A percentile compares a stretch with the other conserved stretches of the same genome.
These are phyloP conservation scores for Fusarium sp. DNA, from an alignment of 2,329 filamentous ascomycete genomes.

Conservation along the genomic window DNA sequence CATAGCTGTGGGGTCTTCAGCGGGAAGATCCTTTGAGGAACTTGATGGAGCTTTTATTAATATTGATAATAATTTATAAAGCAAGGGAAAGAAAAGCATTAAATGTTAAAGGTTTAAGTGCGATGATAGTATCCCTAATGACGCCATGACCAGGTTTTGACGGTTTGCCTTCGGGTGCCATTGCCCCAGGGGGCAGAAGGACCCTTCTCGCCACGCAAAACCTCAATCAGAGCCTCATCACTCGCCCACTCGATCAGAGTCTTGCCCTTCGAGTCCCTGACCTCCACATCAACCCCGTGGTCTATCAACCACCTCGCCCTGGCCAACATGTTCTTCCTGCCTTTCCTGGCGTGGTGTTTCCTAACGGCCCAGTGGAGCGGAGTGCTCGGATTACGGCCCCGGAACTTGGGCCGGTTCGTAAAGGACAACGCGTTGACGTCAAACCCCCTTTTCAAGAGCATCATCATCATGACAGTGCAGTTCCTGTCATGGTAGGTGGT, in stretches of 20 bases:
- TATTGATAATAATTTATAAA: too few species aligned
- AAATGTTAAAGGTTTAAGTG: too few species aligned
- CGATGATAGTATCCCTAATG: too few species aligned
- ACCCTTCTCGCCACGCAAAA: background rate
- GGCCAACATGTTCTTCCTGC: background rate
- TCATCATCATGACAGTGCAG: background rate
- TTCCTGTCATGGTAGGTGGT: background rate
- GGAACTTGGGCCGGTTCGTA: background rate
- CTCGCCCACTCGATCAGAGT: background rate
- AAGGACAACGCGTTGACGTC: background rate
- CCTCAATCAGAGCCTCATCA: background rate
- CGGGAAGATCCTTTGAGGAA: too few species aligned
- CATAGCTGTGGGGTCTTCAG: background rate
- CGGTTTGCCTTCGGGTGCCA: too few species aligned
- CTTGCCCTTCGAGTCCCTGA: background rate
- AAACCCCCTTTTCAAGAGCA: background rate
- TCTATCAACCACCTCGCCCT: background rate
- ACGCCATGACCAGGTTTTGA: too few species aligned
- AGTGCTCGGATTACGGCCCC: background rate
- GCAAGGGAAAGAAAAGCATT: too few species aligned
- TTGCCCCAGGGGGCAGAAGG: too few species aligned
- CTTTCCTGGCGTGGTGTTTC: background rate
- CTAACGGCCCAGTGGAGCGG: background rate
- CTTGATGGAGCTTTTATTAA: too few species aligned
- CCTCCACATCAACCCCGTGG: background rate